Evolutionary conservation across 75 land plant species (phyloP), one percentile per base, ranked within the genome.

Genomic region (Pinus tabuliformis): DNA sequence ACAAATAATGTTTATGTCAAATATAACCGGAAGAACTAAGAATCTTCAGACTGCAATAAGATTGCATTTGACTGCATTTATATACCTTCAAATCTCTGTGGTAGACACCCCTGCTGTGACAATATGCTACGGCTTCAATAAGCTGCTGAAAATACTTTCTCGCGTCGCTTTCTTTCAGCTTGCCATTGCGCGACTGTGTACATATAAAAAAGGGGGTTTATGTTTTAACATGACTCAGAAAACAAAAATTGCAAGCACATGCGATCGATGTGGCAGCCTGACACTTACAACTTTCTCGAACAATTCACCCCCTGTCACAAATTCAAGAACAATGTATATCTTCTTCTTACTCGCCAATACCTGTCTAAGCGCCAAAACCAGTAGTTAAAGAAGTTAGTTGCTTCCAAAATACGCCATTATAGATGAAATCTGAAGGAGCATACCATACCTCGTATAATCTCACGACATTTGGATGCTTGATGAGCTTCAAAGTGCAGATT

Each of bases 301-400:
- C 73, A 92, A 77, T 83, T 92, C 95, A 28, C 95, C 92, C 18
- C 92, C 95, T 56, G 76, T 83, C 3, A 88, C 92, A 61, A 82
- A 92, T 33, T 92, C 91, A 2, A 92, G 85, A 76, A 92, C 91
- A 81, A 92, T 88, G 64, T 92, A 92, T 18, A 92, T 91, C 81
- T 86, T 92, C 81, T 83, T 92, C 81, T 90, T 92, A 86, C 91
- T 92, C 14, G 92, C 95, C 59, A 85, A 77, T 14, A 92, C 94
- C 94, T 92, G 88, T 62, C 0, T 75, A 6, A 64, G 18, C 39
- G 49, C 49, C 49, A 6, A 45, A 6, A 45, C 49, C 49, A 45
- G 0, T 6, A 45, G 49, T 45, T 45, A 45, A 45, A 45, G 7
- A 45, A 45, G 0, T 5, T 0, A 6, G n/a, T n/a, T n/a, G n/a